These are phyloP conservation scores for Rhizopogon rudus DNA, from an alignment of 768 basidiomycete species.

Conservation along the genomic window DNA sequence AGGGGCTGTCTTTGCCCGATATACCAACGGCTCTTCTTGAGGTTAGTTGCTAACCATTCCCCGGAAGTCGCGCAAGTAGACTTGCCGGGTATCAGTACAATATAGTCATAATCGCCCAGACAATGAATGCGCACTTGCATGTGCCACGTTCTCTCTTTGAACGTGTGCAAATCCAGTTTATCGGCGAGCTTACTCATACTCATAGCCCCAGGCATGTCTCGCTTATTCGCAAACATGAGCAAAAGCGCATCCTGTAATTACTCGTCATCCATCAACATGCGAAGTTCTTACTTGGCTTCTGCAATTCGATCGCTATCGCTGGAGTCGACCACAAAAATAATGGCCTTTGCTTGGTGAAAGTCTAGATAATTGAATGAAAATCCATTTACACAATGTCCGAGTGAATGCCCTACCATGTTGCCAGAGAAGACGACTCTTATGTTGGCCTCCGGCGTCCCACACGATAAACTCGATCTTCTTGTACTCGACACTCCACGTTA, in stretches of 20 bases:
- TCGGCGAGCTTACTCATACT: too few relatives aligned
- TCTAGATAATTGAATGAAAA: neutral
- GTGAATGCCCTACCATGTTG: slow-evolving; percentile 50
- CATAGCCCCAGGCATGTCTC: slow-evolving; percentile 53
- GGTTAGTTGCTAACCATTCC: slow-evolving; percentile 96
- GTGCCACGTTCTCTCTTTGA: slow-evolving; percentile 82
- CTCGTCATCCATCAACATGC: slow-evolving; percentile 90
- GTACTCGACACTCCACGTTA: slow-evolving; percentile 97
- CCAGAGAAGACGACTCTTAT: slow-evolving; percentile 98
- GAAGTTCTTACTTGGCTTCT: slow-evolving; percentile 93
- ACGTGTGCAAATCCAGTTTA: too few relatives aligned
- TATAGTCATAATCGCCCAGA: neutral
- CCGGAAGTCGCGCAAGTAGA: slow-evolving; percentile 90
- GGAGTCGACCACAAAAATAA: slow-evolving; percentile 97
- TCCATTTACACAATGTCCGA: neutral
- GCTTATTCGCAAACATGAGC: slow-evolving; percentile 99
- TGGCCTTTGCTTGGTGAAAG: slow-evolving; percentile 95
- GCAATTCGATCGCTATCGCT: slow-evolving; percentile 93
- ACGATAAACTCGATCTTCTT: slow-evolving; percentile 96
- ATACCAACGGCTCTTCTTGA: slow-evolving; percentile 68
- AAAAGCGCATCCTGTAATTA: slow-evolving; percentile 97
- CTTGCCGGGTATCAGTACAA: slow-evolving; percentile 1
- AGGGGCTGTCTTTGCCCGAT: neutral
- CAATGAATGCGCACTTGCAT: slow-evolving; percentile 69
- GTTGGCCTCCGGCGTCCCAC: slow-evolving; percentile 62